Conservation (phyloP, 768 basidiomycete genomes). For the Phaffia tasmanica region DNA sequence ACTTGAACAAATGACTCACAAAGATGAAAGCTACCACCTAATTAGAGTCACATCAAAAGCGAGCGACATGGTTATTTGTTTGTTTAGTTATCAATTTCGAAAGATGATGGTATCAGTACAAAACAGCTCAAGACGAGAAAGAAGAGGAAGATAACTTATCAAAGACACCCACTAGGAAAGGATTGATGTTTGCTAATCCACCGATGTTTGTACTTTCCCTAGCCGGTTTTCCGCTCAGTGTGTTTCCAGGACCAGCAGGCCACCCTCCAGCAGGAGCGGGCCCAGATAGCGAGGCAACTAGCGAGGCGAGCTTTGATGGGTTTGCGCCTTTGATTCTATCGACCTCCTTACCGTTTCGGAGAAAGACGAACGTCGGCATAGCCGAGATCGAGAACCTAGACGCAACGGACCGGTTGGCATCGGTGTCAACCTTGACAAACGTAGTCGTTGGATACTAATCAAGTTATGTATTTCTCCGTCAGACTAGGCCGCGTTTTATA, state of each 20-base stretch:
- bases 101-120: too few species aligned
- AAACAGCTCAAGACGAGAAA: too few species aligned
- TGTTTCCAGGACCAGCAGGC: conserved; percentile 16
- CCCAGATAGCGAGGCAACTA: conserved; percentile 8
- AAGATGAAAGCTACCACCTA: conserved; percentile 17
- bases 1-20: conserved; percentile 3
- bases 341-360: conserved; percentile 9
- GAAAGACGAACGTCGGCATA: conserved; percentile 24
- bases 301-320: conserved; percentile 16
- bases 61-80: too few species aligned
- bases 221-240: conserved; percentile 10
- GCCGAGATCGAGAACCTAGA: conserved; percentile 10
- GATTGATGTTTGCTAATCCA: conserved; percentile 7
- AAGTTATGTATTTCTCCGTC: background rate
- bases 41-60: too few species aligned
- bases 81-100: too few species aligned
- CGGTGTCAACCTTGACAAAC: conserved; percentile 23
- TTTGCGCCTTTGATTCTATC: conserved; percentile 17
- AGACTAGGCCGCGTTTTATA: background rate
- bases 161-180: conserved; percentile 6
- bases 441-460: background rate
- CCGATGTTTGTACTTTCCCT: background rate
- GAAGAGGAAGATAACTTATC: background rate
- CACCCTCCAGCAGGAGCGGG: conserved; percentile 19
- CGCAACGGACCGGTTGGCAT: conserved; percentile 13